Evolutionary conservation across 1,284 basidiomycete genomes (phyloP), one percentile per base, ranked within the genome.

Genomic region (Polyporus tsugae): DNA sequence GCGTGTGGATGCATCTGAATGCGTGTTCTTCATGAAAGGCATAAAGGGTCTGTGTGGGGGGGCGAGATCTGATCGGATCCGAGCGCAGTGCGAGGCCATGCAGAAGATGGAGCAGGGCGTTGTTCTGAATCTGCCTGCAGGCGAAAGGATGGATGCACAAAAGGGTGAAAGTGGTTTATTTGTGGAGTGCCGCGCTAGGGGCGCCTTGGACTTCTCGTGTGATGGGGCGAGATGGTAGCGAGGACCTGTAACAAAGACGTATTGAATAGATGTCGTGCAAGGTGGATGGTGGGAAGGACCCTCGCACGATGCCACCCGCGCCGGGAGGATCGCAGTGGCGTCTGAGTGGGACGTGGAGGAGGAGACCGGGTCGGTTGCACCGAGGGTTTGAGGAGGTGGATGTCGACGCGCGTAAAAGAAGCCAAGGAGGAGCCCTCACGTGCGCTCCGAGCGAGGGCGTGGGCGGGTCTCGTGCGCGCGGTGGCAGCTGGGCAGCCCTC

Each of bases 331-430:
- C 52, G 52, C 52, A 25, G 52, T 33, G 60, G 60, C 15, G 60
- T 39, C 60, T 60, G 60, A 11, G 22, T n/a, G 36, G 25, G 64
- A 29, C 33, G 33, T 55, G 52, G 15, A 55, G 29, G 52, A 55
- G 29, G 52, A 39, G 25, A 11, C 41, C 63, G 49, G 66, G 66
- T 6, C 38, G 29, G 42, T 42, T 60, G 66, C 52, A 46, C 66
- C 63, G 63, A 41, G 52, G 39, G 53, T 36, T 38, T 35, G 33
- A 22, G 52, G 64, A 63, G 68, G 53, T 15, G 35, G 55, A n/a
- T 44, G 29, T 35, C 57, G 44, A 64, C 39, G 70, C 70, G 63
- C 57, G 70, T 68, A 61, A 64, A 53, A 71, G 65, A 62, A 68
- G 64, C 19, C 41, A 49, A 25, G 59, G 29, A 35, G 17, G 35